Evolutionary conservation across 2,329 filamentous ascomycete species (phyloP), one percentile per base, ranked within the genome.

Genomic region (Diaporthe eres): DNA sequence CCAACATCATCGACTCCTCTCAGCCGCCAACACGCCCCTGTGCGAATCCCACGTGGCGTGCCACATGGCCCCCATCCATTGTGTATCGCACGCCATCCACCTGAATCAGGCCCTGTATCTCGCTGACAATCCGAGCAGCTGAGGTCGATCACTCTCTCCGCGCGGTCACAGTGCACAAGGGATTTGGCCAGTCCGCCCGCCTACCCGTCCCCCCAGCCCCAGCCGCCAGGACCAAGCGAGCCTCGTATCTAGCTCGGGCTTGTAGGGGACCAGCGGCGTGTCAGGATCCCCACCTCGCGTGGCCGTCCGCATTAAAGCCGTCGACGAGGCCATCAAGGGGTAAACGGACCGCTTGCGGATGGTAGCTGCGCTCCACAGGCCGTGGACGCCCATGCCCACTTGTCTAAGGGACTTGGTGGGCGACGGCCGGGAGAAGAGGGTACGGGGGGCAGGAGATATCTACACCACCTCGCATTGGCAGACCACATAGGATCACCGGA

Each of bases 51-150:
- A 53, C 65, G 31, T 68, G 65, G 65, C 65, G 34, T 37, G 22
- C 47, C 31, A 53, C 47, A 51, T 68, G 47, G 63, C 63, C 63
- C 47, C 65, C 65, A 39, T 53, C 13, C 19, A 13, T 25, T 12
- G 15, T 65, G 9, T 28, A 17, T 49, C 61, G 61, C 42, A 34
- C 34, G 25, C 49, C 47, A 42, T 25, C n/a, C 8, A 25, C 49
- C n/a, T 55, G 65, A 70, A 70, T 70, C 65, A 53, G 65, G 28
- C 49, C 49, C 49, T 42, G 65, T 55, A 15, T n/a, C 34, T 70
- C 49, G 65, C 49, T 70, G 65, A 55, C 15, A 51, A 39, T 53
- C 31, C 65, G 47, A 51, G 44, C 10, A 15, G 12, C 4, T 9
- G 42, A 39, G 28, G 49, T 37, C 25, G n/a, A 31, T 28, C 44